These are phyloP conservation scores for Bipolaris cookei DNA, from an alignment of 2,329 filamentous ascomycete genomes.

Conservation along the genomic window DNA sequence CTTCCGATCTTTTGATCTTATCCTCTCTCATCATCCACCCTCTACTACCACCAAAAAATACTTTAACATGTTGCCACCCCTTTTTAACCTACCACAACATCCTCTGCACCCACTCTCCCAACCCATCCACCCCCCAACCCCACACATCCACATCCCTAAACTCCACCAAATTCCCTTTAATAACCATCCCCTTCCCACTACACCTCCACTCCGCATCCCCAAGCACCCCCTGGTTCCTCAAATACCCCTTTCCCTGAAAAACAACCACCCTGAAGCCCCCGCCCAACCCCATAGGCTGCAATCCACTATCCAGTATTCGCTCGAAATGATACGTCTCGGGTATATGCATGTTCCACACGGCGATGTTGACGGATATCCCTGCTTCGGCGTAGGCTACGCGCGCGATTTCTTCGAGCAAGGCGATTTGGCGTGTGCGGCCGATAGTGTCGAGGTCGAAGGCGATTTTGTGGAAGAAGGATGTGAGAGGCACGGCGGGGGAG, in stretches of 20 bases:
- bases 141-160: not conserved
- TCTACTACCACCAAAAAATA: too few relatives aligned
- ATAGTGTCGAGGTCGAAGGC: conserved; percentile 14
- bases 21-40: not conserved
- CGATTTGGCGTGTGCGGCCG: conserved; percentile 5
- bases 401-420: conserved; percentile 7
- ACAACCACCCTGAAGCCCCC: conserved; percentile 9
- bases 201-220: not conserved
- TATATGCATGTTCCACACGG: conserved; percentile 18
- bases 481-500: not conserved
- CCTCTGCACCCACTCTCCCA: not conserved
- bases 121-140: not conserved
- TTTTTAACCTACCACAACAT: not conserved
- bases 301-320: conserved; percentile 6
- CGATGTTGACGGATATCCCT: conserved; percentile 4
- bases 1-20: not conserved
- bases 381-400: not conserved
- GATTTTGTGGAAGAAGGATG: conserved; percentile 7
- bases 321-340: conserved; percentile 12
- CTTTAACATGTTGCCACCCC: too few relatives aligned
- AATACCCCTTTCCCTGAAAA: conserved; percentile 2
- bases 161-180: not conserved
- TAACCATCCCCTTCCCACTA: not conserved
- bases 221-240: not conserved
- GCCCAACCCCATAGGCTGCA: conserved; percentile 8